Conservation (phyloP, 2,329 filamentous ascomycete species). For the Didymella arachidicola region DNA sequence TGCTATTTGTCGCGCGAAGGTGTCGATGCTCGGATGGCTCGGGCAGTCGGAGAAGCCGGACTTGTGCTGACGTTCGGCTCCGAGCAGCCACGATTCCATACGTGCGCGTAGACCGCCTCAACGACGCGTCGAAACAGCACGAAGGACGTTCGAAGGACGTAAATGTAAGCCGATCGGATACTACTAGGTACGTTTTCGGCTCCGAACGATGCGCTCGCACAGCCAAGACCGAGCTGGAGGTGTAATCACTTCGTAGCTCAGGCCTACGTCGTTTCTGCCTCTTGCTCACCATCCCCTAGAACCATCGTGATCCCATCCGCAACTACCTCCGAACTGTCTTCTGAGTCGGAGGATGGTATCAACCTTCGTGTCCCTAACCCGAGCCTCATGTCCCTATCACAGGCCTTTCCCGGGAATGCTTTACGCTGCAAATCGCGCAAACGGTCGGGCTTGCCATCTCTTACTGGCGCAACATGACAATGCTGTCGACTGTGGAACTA, state of each 20-base stretch:
- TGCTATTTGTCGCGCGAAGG: not conserved
- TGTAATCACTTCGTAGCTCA: not conserved
- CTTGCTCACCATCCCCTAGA: not conserved
- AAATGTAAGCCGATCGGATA: not conserved
- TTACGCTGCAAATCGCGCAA: not conserved
- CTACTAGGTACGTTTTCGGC: not conserved
- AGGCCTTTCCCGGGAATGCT: not conserved
- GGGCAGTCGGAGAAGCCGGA: conserved; percentile 2
- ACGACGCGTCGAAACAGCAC: not conserved
- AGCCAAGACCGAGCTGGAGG: not conserved
- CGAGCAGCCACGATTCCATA: not conserved
- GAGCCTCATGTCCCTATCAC: not conserved
- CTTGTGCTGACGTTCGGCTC: conserved; percentile 1
- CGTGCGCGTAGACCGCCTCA: not conserved
- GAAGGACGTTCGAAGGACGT: not conserved
- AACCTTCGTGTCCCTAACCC: not conserved
- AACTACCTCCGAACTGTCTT: not conserved
- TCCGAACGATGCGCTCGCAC: not conserved
- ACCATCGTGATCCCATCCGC: not conserved
- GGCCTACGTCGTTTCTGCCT: not conserved
- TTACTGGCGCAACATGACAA: not conserved
- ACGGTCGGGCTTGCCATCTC: too few relatives aligned
- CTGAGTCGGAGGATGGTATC: not conserved
- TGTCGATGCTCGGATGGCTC: conserved; percentile 5
- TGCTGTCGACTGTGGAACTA: not conserved